Conservation (phyloP, 2,329 filamentous ascomycete genomes). For the Pseudogymnoascus pannorum region DNA sequence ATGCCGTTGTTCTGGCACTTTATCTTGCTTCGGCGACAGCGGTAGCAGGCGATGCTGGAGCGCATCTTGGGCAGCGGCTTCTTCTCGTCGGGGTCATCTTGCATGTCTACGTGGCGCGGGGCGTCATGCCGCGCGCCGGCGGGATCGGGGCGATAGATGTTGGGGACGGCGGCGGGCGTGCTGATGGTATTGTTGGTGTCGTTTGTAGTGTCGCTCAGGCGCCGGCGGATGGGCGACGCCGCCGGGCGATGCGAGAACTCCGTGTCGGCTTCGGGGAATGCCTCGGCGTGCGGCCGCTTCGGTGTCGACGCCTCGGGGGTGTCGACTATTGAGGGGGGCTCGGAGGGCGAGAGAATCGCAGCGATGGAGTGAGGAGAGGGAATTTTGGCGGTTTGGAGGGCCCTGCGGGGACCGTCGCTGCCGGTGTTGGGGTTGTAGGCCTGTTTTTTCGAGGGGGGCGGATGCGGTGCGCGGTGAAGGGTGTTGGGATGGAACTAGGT, state of each 20-base stretch:
- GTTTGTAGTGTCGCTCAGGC: not conserved
- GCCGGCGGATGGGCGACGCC: constrained; percentile 17
- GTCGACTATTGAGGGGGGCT: constrained; percentile 18
- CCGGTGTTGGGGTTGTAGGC: not conserved
- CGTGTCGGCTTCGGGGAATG: constrained; percentile 23
- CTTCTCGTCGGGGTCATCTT: constrained; percentile 32
- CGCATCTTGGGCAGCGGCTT: constrained; percentile 51
- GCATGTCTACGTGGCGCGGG: not conserved
- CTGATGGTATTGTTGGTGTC: not conserved
- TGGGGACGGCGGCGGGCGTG: not conserved
- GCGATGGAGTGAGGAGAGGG: constrained; percentile 30
- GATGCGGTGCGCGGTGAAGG: not conserved
- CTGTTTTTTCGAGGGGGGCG: not conserved
- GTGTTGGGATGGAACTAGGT: not conserved
- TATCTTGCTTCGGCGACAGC: constrained; percentile 74
- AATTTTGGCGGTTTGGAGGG: constrained; percentile 28
- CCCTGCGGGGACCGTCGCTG: not conserved
- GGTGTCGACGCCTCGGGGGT: constrained; percentile 24
- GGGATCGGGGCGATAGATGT: not conserved
- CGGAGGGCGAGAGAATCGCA: constrained; percentile 30
- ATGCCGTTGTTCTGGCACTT: constrained; percentile 77
- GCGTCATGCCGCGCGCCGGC: not conserved
- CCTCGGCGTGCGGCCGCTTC: constrained; percentile 28
- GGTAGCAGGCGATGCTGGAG: constrained; percentile 70
- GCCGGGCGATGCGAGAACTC: constrained; percentile 23